These are phyloP conservation scores for Patellifolia procumbens DNA, from an alignment of 179 eudicot genomes.

Conservation along the genomic window DNA sequence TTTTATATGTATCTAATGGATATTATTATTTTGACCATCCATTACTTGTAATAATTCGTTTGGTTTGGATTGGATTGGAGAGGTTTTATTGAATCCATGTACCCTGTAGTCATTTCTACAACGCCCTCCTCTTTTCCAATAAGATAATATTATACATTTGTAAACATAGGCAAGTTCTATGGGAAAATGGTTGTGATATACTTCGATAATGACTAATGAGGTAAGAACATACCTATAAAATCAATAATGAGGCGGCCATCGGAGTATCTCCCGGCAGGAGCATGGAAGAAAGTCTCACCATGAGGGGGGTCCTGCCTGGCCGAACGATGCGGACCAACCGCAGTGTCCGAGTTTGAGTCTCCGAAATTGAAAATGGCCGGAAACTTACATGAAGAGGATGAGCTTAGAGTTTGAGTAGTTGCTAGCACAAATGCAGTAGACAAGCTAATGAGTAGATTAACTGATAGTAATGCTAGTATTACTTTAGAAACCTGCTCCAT, in stretches of 20 bases:
- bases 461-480: not conserved
- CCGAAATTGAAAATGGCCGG: conserved; percentile 38
- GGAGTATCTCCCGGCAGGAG: conserved; percentile 31
- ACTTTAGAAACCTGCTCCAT: not conserved
- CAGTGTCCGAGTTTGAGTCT: conserved; percentile 39
- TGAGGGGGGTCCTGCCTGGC: conserved; percentile 35
- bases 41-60: too few species aligned
- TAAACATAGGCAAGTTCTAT: too few species aligned
- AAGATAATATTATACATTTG: too few species aligned
- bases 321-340: conserved; percentile 34
- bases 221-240: conserved; percentile 23
- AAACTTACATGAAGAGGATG: conserved; percentile 22
- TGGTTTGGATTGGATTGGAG: too few species aligned
- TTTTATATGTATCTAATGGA: too few species aligned
- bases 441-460: not conserved
- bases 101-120: too few species aligned
- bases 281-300: conserved; percentile 33
- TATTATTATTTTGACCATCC: too few species aligned
- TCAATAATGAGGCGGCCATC: conserved; percentile 36
- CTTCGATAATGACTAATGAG: too few species aligned
- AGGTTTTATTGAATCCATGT: too few species aligned
- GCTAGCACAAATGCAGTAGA: not conserved
- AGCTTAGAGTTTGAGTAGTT: not conserved
- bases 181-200: too few species aligned
- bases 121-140: too few species aligned